Percentiles rank a stretch among this genome's conserved stretches.
phyloP scores from a whole-genome alignment of 768 basidiomycete genomes.

The Pleurotus djamor region DNA sequence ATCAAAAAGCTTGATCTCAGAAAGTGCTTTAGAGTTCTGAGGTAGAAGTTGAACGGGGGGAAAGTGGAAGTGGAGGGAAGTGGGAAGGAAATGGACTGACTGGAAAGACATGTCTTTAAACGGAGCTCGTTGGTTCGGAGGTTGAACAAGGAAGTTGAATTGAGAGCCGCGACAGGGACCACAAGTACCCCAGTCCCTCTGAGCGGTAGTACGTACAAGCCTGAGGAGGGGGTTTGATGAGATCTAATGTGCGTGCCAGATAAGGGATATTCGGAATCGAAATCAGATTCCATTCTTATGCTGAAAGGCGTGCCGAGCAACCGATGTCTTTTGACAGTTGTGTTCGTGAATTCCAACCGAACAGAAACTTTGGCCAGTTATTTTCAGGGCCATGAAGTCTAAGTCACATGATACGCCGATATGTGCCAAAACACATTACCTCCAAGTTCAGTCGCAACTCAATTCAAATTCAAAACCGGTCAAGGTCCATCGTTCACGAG shows the following conservation, averaged over 20 bases:
- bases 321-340: no score
- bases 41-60: neutral
- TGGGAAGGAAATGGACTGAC: conserved; percentile 3
- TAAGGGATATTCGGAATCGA: no score
- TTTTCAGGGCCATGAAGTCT: neutral
- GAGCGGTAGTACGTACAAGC: neutral
- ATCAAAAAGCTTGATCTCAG: neutral
- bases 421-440: neutral
- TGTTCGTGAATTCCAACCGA: no score
- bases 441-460: neutral
- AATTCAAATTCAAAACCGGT: neutral
- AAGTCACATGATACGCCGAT: neutral
- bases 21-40: neutral
- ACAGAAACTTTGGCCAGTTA: no score
- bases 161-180: conserved; percentile 6
- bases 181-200: neutral
- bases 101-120: conserved; percentile 6
- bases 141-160: conserved; percentile 6
- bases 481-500: no score
- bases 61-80: neutral
- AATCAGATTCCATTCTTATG: no score
- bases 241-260: neutral
- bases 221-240: neutral
- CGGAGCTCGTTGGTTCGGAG: neutral
- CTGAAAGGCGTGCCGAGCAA: neutral